phyloP scores from a whole-genome alignment of 2,329 filamentous ascomycete species.

The Scopulariopsis brevicaulis region DNA sequence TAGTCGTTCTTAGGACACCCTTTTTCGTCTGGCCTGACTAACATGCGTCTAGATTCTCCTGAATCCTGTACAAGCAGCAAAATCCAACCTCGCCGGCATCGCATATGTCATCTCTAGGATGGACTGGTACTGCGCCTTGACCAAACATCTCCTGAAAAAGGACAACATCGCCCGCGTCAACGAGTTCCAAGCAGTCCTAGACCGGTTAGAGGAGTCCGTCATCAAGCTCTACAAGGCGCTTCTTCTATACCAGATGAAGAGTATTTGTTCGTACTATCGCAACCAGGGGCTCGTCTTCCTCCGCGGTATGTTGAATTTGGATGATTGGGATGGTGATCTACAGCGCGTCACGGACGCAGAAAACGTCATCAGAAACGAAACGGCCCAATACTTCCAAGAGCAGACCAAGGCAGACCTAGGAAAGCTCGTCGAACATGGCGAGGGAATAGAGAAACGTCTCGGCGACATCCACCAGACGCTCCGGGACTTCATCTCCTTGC shows the following conservation, averaged over 20 bases:
- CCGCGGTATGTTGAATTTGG: slow-evolving; percentile 15
- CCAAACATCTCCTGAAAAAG: slow-evolving; percentile 13
- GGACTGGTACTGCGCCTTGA: slow-evolving; percentile 24
- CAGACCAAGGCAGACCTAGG: slow-evolving; percentile 6
- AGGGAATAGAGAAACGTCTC: slow-evolving; percentile 2
- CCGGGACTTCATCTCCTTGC: slow-evolving; percentile 7
- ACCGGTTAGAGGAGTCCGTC: slow-evolving; percentile 10
- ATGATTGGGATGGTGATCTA: slow-evolving; percentile 22
- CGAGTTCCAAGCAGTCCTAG: background rate
- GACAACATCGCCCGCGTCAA: slow-evolving; percentile 7
- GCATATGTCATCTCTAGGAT: slow-evolving; percentile 21
- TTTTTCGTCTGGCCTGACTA: background rate
- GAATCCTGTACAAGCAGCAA: slow-evolving; percentile 14
- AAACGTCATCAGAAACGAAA: slow-evolving; percentile 7
- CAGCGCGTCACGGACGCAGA: slow-evolving; percentile 17
- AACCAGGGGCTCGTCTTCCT: slow-evolving; percentile 15
- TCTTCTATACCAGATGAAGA: slow-evolving; percentile 26
- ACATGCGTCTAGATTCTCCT: slow-evolving; percentile 14
- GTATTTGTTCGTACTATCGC: slow-evolving; percentile 21
- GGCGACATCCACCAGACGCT: slow-evolving; percentile 6
- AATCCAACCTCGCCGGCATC: slow-evolving; percentile 19
- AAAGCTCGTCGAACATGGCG: slow-evolving; percentile 4
- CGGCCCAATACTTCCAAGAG: slow-evolving; percentile 8
- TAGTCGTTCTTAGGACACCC: background rate
- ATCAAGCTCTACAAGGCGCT: slow-evolving; percentile 23